Evolutionary conservation across 2,329 filamentous ascomycete species (phyloP).

Genomic region (Colletotrichum sp.): DNA sequence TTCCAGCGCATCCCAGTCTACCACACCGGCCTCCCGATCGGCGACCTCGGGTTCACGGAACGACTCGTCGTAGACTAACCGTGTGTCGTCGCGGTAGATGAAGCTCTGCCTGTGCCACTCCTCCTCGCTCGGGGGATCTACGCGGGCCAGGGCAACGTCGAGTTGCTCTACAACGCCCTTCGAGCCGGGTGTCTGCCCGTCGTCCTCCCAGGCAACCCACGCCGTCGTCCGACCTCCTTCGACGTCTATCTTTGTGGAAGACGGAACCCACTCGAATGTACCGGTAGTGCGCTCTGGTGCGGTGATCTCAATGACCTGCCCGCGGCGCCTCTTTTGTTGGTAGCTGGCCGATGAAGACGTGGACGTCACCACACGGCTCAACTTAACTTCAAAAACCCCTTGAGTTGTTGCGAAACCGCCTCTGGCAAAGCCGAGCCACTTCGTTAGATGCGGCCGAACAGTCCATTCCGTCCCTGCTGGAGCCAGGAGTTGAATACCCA

Average conservation of each 20-base stretch:
- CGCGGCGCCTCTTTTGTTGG: background rate
- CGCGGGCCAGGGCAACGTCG: slow-evolving; percentile 9
- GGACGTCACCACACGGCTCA: slow-evolving; percentile 25
- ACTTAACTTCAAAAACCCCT: slow-evolving; percentile 37
- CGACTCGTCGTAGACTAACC: slow-evolving; percentile 16
- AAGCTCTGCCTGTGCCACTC: slow-evolving; percentile 22
- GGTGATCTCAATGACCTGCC: slow-evolving; percentile 18
- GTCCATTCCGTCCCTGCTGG: slow-evolving; percentile 30
- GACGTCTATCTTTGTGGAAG: slow-evolving; percentile 5
- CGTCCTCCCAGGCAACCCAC: slow-evolving; percentile 18
- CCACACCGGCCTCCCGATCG: slow-evolving; percentile 13
- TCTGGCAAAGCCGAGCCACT: slow-evolving; percentile 36
- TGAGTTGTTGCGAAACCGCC: slow-evolving; percentile 39
- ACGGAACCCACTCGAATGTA: slow-evolving; percentile 22
- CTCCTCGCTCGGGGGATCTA: slow-evolving; percentile 13
- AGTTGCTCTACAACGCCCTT: slow-evolving; percentile 13
- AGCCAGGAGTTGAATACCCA: slow-evolving; percentile 32
- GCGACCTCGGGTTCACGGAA: slow-evolving; percentile 1
- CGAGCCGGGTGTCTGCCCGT: background rate
- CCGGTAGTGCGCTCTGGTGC: slow-evolving; percentile 22
- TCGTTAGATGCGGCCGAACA: slow-evolving; percentile 32
- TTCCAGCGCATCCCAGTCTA: slow-evolving; percentile 23
- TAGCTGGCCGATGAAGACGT: background rate
- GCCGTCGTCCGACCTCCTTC: slow-evolving; percentile 8
- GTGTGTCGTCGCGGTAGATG: slow-evolving; percentile 14